Evolutionary conservation across 73 alveolate genomes (phyloP).

Genomic region (Paramecium caudatum): DNA sequence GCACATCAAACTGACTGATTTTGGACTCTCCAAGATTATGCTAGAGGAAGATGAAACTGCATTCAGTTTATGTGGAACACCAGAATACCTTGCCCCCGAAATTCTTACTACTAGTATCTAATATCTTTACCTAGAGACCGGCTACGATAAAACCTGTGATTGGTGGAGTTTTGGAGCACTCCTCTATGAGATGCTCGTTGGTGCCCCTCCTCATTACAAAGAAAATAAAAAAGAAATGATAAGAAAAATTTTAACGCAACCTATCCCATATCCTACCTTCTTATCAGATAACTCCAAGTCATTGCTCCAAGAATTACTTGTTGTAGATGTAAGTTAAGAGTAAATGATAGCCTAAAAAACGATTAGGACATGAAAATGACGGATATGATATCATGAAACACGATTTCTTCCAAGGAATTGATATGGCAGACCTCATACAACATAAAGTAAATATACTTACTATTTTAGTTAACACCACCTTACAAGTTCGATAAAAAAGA

Average conservation of each 20-base stretch:
- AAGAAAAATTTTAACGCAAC: conserved; percentile 56
- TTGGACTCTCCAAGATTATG: conserved; percentile 88
- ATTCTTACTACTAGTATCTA: conserved; percentile 67
- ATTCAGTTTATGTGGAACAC: conserved; percentile 85
- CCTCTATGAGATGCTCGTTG: conserved; percentile 72
- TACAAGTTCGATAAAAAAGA: conserved; percentile 51
- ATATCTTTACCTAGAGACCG: conserved; percentile 10
- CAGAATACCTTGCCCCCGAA: conserved; percentile 89
- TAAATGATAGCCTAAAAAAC: conserved; percentile 56
- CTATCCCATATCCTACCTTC: conserved; percentile 65
- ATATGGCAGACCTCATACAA: conserved; percentile 72
- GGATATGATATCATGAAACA: conserved; percentile 75
- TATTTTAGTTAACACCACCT: conserved; percentile 69
- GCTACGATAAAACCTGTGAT: conserved; percentile 76
- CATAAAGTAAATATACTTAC: conserved; percentile 74
- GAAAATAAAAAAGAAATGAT: conserved; percentile 75
- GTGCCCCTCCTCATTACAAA: conserved; percentile 74
- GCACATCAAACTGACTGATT: conserved; percentile 92
- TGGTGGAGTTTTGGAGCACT: conserved; percentile 80
- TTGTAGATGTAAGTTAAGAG: conserved; percentile 57
- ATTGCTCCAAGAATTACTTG: conserved; percentile 26
- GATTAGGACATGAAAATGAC: conserved; percentile 78
- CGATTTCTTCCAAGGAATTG: conserved; percentile 75
- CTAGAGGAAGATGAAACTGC: conserved; percentile 75
- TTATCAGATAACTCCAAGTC: conserved; percentile 57